These are phyloP conservation scores for Puccinia coronata DNA, from an alignment of 1,284 basidiomycete species.

Conservation along the genomic window DNA sequence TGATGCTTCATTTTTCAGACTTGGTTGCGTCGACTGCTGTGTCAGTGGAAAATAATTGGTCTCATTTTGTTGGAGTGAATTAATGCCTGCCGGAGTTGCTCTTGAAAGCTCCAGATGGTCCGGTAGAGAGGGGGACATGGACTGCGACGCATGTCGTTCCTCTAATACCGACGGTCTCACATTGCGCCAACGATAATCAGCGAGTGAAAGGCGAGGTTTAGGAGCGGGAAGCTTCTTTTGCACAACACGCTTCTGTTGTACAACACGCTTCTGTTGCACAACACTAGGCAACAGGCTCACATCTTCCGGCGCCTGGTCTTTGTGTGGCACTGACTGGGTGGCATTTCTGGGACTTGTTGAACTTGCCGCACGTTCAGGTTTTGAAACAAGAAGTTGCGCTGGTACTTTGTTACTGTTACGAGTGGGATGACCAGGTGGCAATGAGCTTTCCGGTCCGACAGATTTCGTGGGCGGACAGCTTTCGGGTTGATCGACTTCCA, in stretches of 20 bases:
- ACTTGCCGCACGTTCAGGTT: not conserved
- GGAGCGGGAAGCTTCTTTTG: not conserved
- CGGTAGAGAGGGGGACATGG: slow-evolving; percentile 5
- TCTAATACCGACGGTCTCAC: slow-evolving; percentile 29
- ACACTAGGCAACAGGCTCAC: not conserved
- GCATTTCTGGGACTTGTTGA: not conserved
- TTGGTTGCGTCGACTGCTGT: not conserved
- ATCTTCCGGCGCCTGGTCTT: slow-evolving; percentile 15
- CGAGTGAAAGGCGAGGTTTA: slow-evolving; percentile 33
- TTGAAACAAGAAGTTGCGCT: not conserved
- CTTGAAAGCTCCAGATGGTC: not conserved
- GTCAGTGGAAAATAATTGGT: not conserved
- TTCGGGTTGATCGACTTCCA: not conserved
- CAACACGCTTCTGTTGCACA: too few species aligned
- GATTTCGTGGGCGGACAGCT: not conserved
- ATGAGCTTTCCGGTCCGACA: not conserved
- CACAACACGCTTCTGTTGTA: too few species aligned
- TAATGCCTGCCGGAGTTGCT: not conserved
- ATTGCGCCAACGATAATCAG: slow-evolving; percentile 30
- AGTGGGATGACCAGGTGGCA: not conserved
- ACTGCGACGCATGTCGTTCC: slow-evolving; percentile 23
- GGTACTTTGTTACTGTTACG: too few species aligned
- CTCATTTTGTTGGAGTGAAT: not conserved
- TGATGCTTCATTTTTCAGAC: not conserved
- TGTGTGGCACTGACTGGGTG: not conserved